Evolutionary conservation across 345 rosid genomes (phyloP), one percentile per base, ranked within the genome.

Genomic region (Rhizophora mangle): DNA sequence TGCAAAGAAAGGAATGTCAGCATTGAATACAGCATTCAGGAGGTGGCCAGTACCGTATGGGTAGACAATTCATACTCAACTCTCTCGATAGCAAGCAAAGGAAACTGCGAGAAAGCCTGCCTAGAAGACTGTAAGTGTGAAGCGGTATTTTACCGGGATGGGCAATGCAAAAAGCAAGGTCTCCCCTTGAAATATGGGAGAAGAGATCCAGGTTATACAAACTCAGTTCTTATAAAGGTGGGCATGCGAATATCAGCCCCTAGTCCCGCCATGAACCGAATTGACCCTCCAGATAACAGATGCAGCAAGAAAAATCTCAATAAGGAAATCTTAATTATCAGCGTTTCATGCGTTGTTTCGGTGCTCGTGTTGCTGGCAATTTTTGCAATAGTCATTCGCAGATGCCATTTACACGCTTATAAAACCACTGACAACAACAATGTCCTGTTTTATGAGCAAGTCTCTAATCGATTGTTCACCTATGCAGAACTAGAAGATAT

Each of bases 141-240:
- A 64, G 84, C 70, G 11, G 82, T 74, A 0, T 60, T 77, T 9
- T 79, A 27, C 37, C 62, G 5, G 0, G 21, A 39, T 13, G 53
- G 64, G 15, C 11, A 54, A 10, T 72, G 83, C 64, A 68, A 11
- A 2, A 69, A 65, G 68, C 81, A 72, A 47, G 59, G 64, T 63
- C 76, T 79, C 31, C 85, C 81, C 22, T 51, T 72, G 62, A 78
- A 68, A 60, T 75, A 54, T 5, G 79, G 79, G 24, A 77, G 66
- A 59, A 52, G 57, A 64, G 5, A 4, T 9, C 0, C 10, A 0
- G 15, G 20, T 6, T 21, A 61, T 20, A 26, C 63, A 32, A 60
- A 27, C 65, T 22, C 43, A 5, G 68, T 63, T 22, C 58, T 82
- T 49, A 32, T 75, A 67, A 76, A 76, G 69, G 77, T 71, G 4